phyloP scores from a whole-genome alignment of 179 eudicot species.

The Actinidia arguta region DNA sequence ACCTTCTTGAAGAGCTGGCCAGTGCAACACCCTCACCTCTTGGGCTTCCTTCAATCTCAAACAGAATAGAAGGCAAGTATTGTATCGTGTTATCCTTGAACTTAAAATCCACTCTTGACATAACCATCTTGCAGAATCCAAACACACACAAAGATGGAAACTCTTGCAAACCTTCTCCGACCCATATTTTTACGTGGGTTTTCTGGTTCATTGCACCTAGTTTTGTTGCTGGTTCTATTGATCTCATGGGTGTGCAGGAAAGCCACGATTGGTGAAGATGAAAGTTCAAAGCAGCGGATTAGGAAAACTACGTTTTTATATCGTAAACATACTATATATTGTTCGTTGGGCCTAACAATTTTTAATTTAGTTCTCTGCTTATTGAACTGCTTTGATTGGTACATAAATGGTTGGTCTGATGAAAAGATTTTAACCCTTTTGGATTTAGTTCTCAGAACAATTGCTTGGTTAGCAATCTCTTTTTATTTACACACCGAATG shows the following conservation, averaged over 20 bases:
- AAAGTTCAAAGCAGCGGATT: constrained; percentile 28
- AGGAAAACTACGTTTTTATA: constrained; percentile 28
- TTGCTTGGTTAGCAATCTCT: constrained; percentile 54
- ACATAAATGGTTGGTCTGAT: constrained; percentile 64
- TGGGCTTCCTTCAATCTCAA: too few species aligned
- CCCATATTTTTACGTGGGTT: constrained; percentile 43
- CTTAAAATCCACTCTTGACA: neutral
- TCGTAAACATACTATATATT: constrained; percentile 40
- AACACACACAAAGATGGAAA: neutral
- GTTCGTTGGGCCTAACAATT: constrained; percentile 41
- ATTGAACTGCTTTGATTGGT: constrained; percentile 56
- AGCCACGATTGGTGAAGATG: neutral
- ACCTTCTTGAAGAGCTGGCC: too few species aligned
- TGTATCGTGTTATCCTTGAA: too few species aligned
- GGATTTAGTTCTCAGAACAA: constrained; percentile 46
- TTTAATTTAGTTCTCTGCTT: constrained; percentile 52
- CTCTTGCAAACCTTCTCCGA: constrained; percentile 26
- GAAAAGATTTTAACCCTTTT: constrained; percentile 47
- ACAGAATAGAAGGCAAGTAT: too few species aligned
- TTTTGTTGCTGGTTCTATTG: constrained; percentile 41
- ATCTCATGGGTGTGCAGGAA: constrained; percentile 41
- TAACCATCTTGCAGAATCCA: neutral
- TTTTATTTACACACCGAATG: constrained; percentile 44
- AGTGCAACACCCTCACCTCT: too few species aligned
- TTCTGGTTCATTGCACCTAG: constrained; percentile 46